phyloP scores from a whole-genome alignment of 371 early-diverging fungal genomes.

The Actinomucor elegans region DNA sequence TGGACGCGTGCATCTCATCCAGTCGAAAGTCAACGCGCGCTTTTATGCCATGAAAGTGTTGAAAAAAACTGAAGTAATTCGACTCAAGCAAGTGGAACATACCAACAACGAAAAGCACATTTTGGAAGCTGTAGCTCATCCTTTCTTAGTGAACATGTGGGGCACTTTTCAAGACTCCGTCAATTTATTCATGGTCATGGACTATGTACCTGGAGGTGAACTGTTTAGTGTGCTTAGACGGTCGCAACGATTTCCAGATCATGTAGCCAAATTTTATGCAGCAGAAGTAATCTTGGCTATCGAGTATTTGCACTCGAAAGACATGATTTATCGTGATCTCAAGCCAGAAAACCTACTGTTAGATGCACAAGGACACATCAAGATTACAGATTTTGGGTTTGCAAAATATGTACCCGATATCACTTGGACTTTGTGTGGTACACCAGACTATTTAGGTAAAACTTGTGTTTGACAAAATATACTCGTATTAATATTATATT shows the following conservation, averaged over 20 bases:
- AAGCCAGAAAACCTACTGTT: slow-evolving; percentile 92
- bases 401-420: slow-evolving; percentile 92
- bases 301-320: slow-evolving; percentile 86
- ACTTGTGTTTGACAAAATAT: neutral
- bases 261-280: slow-evolving; percentile 84
- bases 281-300: slow-evolving; percentile 76
- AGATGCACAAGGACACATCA: slow-evolving; percentile 90
- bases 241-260: slow-evolving; percentile 80
- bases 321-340: slow-evolving; percentile 92
- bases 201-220: slow-evolving; percentile 94
- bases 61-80: slow-evolving; percentile 88
- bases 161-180: slow-evolving; percentile 90
- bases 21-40: slow-evolving; percentile 81
- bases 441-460: slow-evolving; percentile 92
- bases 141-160: slow-evolving; percentile 94
- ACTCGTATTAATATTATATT: neutral
- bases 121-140: slow-evolving; percentile 73
- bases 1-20: slow-evolving; percentile 91
- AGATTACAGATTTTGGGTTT: slow-evolving; percentile 99
- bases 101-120: slow-evolving; percentile 90
- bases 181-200: slow-evolving; percentile 93
- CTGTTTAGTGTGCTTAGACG: slow-evolving; percentile 80
- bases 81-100: slow-evolving; percentile 92
- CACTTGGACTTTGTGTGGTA: slow-evolving; percentile 98
- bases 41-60: slow-evolving; percentile 93